Evolutionary conservation across 140 eudicot species (phyloP).

Genomic region (Cichorium intybus): DNA sequence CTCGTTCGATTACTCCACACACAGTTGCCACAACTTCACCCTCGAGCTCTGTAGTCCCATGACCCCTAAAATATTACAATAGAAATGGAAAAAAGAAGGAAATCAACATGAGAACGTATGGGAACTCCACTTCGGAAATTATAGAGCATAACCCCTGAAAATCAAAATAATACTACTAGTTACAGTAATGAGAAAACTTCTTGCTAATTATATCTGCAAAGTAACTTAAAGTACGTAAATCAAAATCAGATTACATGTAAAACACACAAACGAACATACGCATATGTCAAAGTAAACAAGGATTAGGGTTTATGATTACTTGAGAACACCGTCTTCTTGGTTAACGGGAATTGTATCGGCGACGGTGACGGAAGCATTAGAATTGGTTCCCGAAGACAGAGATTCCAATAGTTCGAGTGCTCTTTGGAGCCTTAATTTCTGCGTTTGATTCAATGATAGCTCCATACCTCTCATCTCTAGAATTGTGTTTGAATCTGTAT

Average conservation of each 20-base stretch:
- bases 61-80: conserved; percentile 57
- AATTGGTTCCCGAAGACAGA: conserved; percentile 47
- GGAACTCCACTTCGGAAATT: not conserved
- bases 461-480: conserved; percentile 65
- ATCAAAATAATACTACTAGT: no score
- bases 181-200: no score
- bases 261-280: not conserved
- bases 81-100: not conserved
- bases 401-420: conserved; percentile 65
- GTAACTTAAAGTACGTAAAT: not conserved
- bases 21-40: conserved; percentile 81
- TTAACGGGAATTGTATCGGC: conserved; percentile 80
- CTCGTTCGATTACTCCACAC: conserved; percentile 94
- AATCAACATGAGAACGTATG: not conserved
- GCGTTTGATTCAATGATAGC: conserved; percentile 65
- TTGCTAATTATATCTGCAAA: not conserved
- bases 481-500: not conserved
- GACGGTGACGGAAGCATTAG: conserved; percentile 70
- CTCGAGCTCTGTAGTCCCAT: conserved; percentile 76
- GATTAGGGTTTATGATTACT: conserved; percentile 39
- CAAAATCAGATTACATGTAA: not conserved
- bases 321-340: conserved; percentile 79
- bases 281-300: not conserved
- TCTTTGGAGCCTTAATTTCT: conserved; percentile 61
- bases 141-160: no score